These are phyloP conservation scores for Zelonia costaricensis DNA, from an alignment of 208 protist species.

Conservation along the genomic window DNA sequence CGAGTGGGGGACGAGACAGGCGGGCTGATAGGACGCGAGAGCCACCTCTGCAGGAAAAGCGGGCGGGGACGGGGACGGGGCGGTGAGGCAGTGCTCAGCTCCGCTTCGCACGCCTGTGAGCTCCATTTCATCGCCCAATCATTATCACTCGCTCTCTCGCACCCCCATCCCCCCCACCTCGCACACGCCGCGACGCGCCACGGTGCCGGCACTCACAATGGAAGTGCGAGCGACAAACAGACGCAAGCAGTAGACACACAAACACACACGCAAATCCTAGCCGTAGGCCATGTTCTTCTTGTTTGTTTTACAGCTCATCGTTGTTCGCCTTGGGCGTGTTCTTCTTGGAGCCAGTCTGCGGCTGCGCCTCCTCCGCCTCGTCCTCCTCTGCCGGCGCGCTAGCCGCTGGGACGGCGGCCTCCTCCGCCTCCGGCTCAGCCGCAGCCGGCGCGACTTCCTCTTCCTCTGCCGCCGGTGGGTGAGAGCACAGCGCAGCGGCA, in stretches of 20 bases:
- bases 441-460: constrained; percentile 15
- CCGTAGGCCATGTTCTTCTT: background rate
- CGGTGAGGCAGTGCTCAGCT: too few relatives aligned
- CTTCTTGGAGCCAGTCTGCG: constrained; percentile 19
- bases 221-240: background rate
- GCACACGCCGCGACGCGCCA: too few relatives aligned
- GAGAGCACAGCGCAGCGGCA: background rate
- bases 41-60: too few relatives aligned
- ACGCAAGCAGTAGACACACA: background rate
- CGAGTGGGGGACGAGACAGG: too few relatives aligned
- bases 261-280: background rate
- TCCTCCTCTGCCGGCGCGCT: background rate
- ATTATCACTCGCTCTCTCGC: too few relatives aligned
- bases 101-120: too few relatives aligned
- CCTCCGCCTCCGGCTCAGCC: background rate
- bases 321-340: constrained; percentile 2
- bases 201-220: too few relatives aligned
- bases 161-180: too few relatives aligned
- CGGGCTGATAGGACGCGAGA: too few relatives aligned
- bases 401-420: too few relatives aligned
- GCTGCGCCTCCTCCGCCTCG: background rate
- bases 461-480: constrained; percentile 11
- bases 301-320: constrained; percentile 11
- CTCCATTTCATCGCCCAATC: too few relatives aligned
- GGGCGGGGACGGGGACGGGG: too few relatives aligned